Evolutionary conservation across 2,329 filamentous ascomycete species (phyloP).

Genomic region (Stenocarpella maydis): DNA sequence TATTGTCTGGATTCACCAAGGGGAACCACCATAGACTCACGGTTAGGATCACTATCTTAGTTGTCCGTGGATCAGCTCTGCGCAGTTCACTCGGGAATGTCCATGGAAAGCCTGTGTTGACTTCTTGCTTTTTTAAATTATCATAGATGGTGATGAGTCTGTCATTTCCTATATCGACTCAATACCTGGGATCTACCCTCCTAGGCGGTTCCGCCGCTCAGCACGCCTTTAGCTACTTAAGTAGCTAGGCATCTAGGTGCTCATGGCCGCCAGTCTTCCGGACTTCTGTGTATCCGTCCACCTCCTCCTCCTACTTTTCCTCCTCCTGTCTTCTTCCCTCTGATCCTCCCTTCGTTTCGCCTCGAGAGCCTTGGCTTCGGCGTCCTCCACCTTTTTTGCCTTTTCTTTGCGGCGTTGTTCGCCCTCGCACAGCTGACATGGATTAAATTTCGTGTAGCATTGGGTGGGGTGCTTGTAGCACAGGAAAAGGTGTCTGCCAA

Average conservation of each 20-base stretch:
- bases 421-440: background rate
- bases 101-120: too few species aligned
- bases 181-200: too few species aligned
- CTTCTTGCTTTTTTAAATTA: too few species aligned
- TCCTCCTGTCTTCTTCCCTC: background rate
- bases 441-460: conserved; percentile 14
- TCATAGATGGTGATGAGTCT: too few species aligned
- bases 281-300: background rate
- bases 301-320: background rate
- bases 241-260: too few species aligned
- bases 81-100: too few species aligned
- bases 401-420: background rate
- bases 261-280: background rate
- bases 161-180: too few species aligned
- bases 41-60: too few species aligned
- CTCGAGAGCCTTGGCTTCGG: background rate
- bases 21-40: too few species aligned
- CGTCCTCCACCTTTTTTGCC: background rate
- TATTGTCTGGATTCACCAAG: too few species aligned
- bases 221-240: too few species aligned
- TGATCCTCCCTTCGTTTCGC: background rate
- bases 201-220: background rate
- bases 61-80: too few species aligned
- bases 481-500: background rate
- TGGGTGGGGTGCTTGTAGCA: background rate